Evolutionary conservation across 139 green algal genomes (phyloP), one percentile per base, ranked within the genome.

Genomic region (Chlamydomonas asymmetrica): DNA sequence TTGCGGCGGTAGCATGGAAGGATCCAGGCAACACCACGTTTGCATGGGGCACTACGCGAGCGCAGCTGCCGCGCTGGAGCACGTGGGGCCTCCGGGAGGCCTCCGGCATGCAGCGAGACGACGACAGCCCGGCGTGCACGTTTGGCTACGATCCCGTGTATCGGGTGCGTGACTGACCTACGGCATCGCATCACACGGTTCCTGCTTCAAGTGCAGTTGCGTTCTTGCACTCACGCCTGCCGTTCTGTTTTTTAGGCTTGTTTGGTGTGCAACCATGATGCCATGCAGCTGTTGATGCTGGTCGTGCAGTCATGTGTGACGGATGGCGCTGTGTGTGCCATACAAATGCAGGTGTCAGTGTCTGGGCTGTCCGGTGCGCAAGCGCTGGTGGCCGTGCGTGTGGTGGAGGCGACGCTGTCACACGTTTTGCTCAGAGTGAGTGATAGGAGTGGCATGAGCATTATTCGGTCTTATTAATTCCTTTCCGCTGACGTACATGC

Each of bases 1-100:
- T 82, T 2, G 56, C 73, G 22, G 34, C 72, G 0, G 73, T 80
- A n/a, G 81, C 83, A 10, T 87, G 81, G 81, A 69, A 61, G 37
- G 73, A 87, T 31, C 76, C 76, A 31, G 22, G 34, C 1, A 87
- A 87, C 68, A 39, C 35, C 22, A 84, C 82, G 7, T 80, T 87
- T 56, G 82, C 82, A 2, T 41, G 29, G 0, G 73, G 52, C 54
- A 69, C 49, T 0, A 22, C 49, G 10, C 22, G 31, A 13, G 73
- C 79, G 4, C 31, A 31, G 3, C 59, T 87, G 49, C 82, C 77
- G 34, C 56, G 73, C 0, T 70, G 79, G 34, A 34, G 41, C 2
- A 67, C 73, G 43, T 22, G n/a, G 43, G 68, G 71, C 59, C 27
- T 85, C 37, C 37, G 31, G 4, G 68, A 85, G 45, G 61, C 74